Base-by-base conservation (phyloP, 192 early-diverging fungal species). In the Paraglomus occultum region DNA sequence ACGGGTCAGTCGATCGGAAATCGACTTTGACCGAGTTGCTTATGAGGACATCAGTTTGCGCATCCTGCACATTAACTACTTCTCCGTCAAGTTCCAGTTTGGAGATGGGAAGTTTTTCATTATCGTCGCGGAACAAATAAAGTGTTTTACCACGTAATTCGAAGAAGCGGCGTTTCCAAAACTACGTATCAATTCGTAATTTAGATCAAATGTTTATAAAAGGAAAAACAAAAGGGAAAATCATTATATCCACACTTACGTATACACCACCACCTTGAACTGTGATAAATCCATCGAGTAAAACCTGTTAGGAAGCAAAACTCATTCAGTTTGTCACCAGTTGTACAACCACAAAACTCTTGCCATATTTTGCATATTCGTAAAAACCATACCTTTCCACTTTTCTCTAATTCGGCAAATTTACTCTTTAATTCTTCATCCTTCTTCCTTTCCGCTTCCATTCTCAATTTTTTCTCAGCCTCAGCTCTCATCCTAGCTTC, bases 111-210 rank as follows among this genome's bases (percentile, higher is more conserved):
- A 70, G 59, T 23, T 78, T 75, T 17, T 73, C 74, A 23, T 68
- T 74, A 60, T 81, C 79, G 40, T 84, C 84, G 11, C 79, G 71
- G 69, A 80, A 87, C 12, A 85, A 66, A 0, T 74, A 74, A 15
- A 87, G 46, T 20, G 62, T 76, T 47, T 77, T 76, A 20, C 79
- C 81, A n/a, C 77, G 76, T 71, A 87, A 80, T 42, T 77, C 71
- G 71, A 86, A 87, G 70, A 77, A 87, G 8, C 86, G 81, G 47
- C 86, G 78, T 54, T 79, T 83, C 86, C 84, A 87, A 61, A 84
- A 81, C 72, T 83, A 73, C 43, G 49, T 31, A 66, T 5, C 11
- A 48, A 46, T 46, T 44, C 50, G 22, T 17, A 10, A 44, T 22
- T 55, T 46, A 8, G 5, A 60, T 17, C 38, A 10, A 43, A 12